Conservation (phyloP, 306 rosid species). For the Canavalia gladiata region DNA sequence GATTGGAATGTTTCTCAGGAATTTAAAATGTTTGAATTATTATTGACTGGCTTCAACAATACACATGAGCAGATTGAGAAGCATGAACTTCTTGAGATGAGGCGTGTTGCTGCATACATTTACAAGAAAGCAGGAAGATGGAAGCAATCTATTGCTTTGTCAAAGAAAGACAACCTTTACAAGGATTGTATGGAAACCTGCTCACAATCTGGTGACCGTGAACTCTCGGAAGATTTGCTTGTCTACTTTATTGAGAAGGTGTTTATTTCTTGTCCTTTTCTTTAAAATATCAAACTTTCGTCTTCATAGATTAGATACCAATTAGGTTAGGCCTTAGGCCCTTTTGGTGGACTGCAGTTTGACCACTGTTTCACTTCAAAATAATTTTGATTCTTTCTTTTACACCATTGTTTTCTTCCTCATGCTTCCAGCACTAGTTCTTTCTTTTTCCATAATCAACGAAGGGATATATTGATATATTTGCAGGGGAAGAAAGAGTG, state of each 20-base stretch:
- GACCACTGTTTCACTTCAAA: constrained; percentile 23
- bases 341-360: constrained; percentile 26
- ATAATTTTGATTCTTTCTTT: constrained; percentile 22
- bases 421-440: constrained; percentile 11
- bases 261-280: constrained; percentile 28
- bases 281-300: constrained; percentile 27
- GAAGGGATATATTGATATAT: constrained; percentile 38
- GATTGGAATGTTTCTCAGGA: constrained; percentile 30
- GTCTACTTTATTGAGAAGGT: constrained; percentile 94
- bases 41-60: constrained; percentile 40
- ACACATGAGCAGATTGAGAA: constrained; percentile 79
- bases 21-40: constrained; percentile 15
- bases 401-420: constrained; percentile 14
- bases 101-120: constrained; percentile 96
- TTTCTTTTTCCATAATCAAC: constrained; percentile 27
- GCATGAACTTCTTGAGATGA: constrained; percentile 96
- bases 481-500: constrained; percentile 97
- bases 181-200: constrained; percentile 99
- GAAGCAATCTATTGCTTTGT: constrained; percentile 97
- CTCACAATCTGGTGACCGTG: constrained; percentile 94
- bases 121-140: constrained; percentile 97
- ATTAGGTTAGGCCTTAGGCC: not conserved
- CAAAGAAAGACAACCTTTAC: constrained; percentile 95
- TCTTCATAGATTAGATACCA: constrained; percentile 9
- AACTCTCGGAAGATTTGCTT: constrained; percentile 94